Conservation (phyloP, 306 rosid genomes). For the Cucurbita pepo region DNA sequence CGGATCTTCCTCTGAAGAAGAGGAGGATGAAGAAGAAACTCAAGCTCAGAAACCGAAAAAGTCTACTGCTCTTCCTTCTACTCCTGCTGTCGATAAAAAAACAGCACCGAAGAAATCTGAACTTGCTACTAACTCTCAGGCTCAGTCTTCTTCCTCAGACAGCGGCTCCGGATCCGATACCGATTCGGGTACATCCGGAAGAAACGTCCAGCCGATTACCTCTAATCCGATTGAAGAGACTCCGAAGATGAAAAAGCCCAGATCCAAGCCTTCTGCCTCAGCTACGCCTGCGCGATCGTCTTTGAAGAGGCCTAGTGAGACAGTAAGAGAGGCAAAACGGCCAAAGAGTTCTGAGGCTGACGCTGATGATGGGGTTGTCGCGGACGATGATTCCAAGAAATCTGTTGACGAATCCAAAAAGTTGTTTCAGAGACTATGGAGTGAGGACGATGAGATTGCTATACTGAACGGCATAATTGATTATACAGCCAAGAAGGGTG, state of each 20-base stretch:
- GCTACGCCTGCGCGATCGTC: conserved; percentile 13
- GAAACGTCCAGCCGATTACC: conserved; percentile 21
- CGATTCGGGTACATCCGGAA: conserved; percentile 17
- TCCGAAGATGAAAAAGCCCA: conserved; percentile 20
- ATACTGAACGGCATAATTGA: conserved; percentile 34
- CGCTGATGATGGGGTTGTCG: not conserved
- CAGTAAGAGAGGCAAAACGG: conserved; percentile 15
- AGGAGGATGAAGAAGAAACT: conserved; percentile 20
- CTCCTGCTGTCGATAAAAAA: conserved; percentile 11
- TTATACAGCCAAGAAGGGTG: conserved; percentile 13
- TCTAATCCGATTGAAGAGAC: conserved; percentile 44
- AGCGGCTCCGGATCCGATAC: conserved; percentile 22
- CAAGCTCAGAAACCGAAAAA: conserved; percentile 2
- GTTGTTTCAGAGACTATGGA: conserved; percentile 38
- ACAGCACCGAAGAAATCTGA: conserved; percentile 13
- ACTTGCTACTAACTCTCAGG: conserved; percentile 4
- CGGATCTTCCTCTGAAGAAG: conserved; percentile 16
- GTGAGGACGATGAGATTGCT: conserved; percentile 35
- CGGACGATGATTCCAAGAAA: conserved; percentile 26
- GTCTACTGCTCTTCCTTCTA: not conserved
- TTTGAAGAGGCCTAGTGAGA: conserved; percentile 20
- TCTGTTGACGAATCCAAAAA: conserved; percentile 25
- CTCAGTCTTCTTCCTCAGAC: conserved; percentile 22
- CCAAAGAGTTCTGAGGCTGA: conserved; percentile 15
- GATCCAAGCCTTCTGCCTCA: conserved; percentile 15